Percentiles rank a stretch among this genome's conserved stretches.
Conservation (phyloP, 768 basidiomycete genomes). For the Mycena capillaripes region DNA sequence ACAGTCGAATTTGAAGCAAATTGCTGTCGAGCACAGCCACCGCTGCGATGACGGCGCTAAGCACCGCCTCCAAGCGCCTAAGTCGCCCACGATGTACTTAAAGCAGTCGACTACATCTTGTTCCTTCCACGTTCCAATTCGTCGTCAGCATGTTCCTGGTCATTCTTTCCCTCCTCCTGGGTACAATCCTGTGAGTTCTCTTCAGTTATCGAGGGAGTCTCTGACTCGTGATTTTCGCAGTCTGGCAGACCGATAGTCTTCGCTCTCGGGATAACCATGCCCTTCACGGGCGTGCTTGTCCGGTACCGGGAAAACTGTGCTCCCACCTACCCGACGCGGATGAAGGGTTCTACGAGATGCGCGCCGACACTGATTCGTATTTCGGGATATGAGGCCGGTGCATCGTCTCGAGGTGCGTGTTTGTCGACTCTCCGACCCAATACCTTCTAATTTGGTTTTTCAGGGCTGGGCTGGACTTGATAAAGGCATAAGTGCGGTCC, state of each 20-base stretch:
- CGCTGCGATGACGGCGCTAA: no score
- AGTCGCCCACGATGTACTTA: no score
- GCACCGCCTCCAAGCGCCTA: no score
- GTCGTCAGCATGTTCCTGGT: no score
- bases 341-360: neutral
- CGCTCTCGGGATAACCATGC: constrained; percentile 7
- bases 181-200: no score
- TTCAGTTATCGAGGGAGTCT: no score
- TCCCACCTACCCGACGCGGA: neutral
- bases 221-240: neutral
- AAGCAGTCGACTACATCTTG: no score
- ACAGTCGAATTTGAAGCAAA: no score
- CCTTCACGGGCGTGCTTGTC: constrained; percentile 12
- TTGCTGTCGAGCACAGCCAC: no score
- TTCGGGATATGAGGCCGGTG: constrained; percentile 12
- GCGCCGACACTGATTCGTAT: constrained; percentile 5
- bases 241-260: neutral
- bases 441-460: neutral
- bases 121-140: no score
- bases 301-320: constrained; percentile 9
- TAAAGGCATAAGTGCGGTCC: constrained; percentile 31
- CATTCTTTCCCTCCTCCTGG: no score
- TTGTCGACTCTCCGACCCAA: neutral
- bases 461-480: constrained; percentile 28
- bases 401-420: constrained; percentile 16